Evolutionary conservation across 768 basidiomycete species (phyloP).

Genomic region (Melanogaster broomeanus): DNA sequence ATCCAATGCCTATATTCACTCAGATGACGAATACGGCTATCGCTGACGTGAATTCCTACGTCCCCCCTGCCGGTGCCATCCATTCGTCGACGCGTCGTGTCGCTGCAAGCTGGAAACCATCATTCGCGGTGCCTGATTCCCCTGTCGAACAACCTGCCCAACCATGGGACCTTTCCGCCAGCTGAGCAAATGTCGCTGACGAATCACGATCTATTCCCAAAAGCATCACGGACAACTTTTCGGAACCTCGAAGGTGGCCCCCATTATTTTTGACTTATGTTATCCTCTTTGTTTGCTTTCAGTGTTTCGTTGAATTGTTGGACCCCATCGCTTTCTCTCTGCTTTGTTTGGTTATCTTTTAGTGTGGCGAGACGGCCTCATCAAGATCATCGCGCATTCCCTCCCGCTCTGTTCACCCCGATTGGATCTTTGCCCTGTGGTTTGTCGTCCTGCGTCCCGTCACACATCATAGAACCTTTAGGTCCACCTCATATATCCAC

Average conservation of each 20-base stretch:
- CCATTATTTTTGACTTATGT: constrained; percentile 8
- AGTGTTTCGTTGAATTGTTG: constrained; percentile 24
- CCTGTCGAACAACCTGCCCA: constrained; percentile 33
- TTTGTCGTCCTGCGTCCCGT: constrained; percentile 1
- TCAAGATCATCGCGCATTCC: not conserved
- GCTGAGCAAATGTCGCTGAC: not conserved
- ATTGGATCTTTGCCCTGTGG: constrained; percentile 2
- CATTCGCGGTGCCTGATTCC: constrained; percentile 14
- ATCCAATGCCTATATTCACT: constrained; percentile 25
- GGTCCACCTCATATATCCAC: not conserved
- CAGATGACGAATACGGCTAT: constrained; percentile 26
- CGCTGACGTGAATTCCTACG: constrained; percentile 35
- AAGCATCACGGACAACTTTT: constrained; percentile 15
- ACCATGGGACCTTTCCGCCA: constrained; percentile 26
- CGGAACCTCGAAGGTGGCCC: constrained; percentile 4
- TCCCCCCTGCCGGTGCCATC: constrained; percentile 56
- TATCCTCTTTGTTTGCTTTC: constrained; percentile 19
- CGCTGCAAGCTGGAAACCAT: constrained; percentile 49
- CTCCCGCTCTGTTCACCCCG: not conserved
- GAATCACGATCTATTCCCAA: not conserved
- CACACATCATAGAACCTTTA: not conserved
- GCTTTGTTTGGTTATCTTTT: constrained; percentile 13
- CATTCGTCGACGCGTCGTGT: constrained; percentile 54
- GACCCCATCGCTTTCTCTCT: constrained; percentile 12
- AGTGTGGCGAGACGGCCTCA: not conserved